Evolutionary conservation across 345 rosid genomes (phyloP).

Genomic region (thale cress (Arabidopsis thaliana)): TAIR10.1 NC_003070.9:21818001-21818500

Average conservation of each 20-base stretch:
- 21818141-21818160: constrained; percentile 2
- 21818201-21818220: not conserved
- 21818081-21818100: constrained; percentile 21
- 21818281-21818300: constrained; percentile 24
- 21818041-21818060: constrained; percentile 8
- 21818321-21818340: constrained; percentile 29
- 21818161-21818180: constrained; percentile 5
- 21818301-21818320: constrained; percentile 37
- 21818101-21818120: constrained; percentile 6
- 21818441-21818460: constrained; percentile 24
- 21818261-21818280: constrained; percentile 17
- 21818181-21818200: not conserved
- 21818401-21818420: constrained; percentile 36
- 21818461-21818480: not conserved
- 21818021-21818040: not conserved
- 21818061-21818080: constrained; percentile 22
- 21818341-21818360: constrained; percentile 53
- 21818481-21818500: constrained; percentile 25
- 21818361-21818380: not conserved
- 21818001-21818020: too few relatives aligned
- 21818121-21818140: not conserved
- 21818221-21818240: not conserved
- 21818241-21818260: constrained; percentile 25
- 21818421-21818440: constrained; percentile 43
- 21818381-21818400: constrained; percentile 32